Evolutionary conservation across 106 monocot genomes (phyloP).

Genomic region (Amphibolis antarctica): DNA sequence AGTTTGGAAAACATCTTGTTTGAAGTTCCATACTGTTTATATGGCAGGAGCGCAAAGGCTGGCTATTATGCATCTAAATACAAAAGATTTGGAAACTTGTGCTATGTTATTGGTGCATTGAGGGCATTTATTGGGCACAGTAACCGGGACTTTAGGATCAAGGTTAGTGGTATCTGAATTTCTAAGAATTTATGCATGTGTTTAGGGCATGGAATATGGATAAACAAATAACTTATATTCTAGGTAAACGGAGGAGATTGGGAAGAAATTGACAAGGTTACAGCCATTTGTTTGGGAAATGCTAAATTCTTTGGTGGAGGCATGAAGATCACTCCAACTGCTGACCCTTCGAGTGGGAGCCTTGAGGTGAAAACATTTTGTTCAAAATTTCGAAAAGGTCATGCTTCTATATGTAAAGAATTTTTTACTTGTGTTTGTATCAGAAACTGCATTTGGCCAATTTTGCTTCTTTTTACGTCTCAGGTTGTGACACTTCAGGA

Average conservation of each 20-base stretch:
- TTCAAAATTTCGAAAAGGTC: neutral
- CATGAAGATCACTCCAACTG: constrained; percentile 82
- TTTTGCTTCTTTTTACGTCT: neutral
- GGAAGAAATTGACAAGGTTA: constrained; percentile 55
- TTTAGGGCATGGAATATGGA: too few species aligned
- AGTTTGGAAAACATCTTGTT: neutral
- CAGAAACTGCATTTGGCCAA: neutral
- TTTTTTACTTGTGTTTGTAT: neutral
- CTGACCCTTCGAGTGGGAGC: constrained; percentile 59
- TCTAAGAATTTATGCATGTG: neutral
- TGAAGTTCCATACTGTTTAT: neutral
- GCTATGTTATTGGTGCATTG: constrained; percentile 86
- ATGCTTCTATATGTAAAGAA: neutral
- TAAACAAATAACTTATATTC: neutral
- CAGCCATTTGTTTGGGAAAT: constrained; percentile 94
- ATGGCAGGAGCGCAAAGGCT: constrained; percentile 86
- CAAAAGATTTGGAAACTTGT: constrained; percentile 88
- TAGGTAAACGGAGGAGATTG: constrained; percentile 78
- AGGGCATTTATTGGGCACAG: constrained; percentile 77
- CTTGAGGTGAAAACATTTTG: constrained; percentile 49
- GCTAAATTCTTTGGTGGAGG: constrained; percentile 96
- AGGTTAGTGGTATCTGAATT: constrained; percentile 41
- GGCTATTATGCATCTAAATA: constrained; percentile 81
- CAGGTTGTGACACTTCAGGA: constrained; percentile 88
- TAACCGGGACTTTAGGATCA: constrained; percentile 68